phyloP scores from a whole-genome alignment of 805 yeast genomes.

The Zygoascus tannicola region DNA sequence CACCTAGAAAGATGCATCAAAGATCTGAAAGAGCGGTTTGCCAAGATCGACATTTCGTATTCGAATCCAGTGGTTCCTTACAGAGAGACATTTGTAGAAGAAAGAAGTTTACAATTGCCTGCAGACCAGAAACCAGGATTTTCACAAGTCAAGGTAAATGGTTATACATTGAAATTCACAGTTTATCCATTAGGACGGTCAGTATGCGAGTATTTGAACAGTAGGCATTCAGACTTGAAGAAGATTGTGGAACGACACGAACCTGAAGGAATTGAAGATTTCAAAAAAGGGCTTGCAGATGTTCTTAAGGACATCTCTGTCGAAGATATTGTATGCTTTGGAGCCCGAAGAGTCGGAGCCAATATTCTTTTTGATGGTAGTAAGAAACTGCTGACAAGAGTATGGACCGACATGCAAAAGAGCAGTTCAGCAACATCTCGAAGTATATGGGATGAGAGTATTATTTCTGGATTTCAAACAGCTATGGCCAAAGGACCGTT shows the following conservation, averaged over 20 bases:
- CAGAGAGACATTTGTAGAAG: slow-evolving; percentile 64
- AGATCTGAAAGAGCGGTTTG: slow-evolving; percentile 84
- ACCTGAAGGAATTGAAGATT: background rate
- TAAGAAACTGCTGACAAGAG: slow-evolving; percentile 28
- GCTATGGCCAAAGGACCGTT: slow-evolving; percentile 82
- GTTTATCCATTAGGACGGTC: slow-evolving; percentile 48
- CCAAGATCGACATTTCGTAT: slow-evolving; percentile 74
- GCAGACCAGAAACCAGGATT: slow-evolving; percentile 18
- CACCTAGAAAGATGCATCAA: slow-evolving; percentile 91
- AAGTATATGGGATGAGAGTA: slow-evolving; percentile 42
- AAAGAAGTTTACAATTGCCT: slow-evolving; percentile 34
- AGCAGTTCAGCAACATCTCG: background rate
- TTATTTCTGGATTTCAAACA: slow-evolving; percentile 76
- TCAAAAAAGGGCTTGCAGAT: background rate
- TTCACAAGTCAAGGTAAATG: slow-evolving; percentile 42
- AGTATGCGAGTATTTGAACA: slow-evolving; percentile 42
- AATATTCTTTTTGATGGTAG: slow-evolving; percentile 58
- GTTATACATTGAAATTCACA: slow-evolving; percentile 33
- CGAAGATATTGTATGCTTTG: slow-evolving; percentile 52
- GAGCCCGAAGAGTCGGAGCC: slow-evolving; percentile 68
- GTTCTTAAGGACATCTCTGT: slow-evolving; percentile 13
- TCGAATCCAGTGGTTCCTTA: slow-evolving; percentile 94
- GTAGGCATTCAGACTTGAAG: slow-evolving; percentile 37
- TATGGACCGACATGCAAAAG: slow-evolving; percentile 18
- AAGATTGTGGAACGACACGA: background rate